Conservation (phyloP, 306 rosid genomes). For the Nissolia schottii region DNA sequence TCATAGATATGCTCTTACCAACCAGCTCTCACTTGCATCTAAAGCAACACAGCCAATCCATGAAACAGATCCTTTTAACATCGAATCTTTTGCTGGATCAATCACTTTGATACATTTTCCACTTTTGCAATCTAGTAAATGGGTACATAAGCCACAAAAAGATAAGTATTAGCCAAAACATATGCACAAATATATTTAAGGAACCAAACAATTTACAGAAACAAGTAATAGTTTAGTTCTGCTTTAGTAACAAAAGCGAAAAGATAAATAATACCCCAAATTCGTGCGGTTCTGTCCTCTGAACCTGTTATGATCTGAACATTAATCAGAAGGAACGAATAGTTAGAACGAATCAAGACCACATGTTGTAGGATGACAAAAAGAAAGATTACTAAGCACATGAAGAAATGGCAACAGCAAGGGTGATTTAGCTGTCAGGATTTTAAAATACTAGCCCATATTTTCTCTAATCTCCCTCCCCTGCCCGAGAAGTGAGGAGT, state of each 20-base stretch:
- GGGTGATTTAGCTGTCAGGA: not conserved
- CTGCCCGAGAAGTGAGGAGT: not conserved
- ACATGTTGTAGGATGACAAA: not conserved
- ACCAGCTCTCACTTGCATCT: conserved; percentile 93
- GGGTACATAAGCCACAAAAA: conserved; percentile 26
- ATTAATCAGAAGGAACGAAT: conserved; percentile 18
- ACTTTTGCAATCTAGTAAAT: conserved; percentile 72
- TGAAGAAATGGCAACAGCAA: conserved; percentile 7
- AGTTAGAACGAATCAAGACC: conserved; percentile 27
- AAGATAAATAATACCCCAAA: conserved; percentile 67
- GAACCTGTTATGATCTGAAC: conserved; percentile 89
- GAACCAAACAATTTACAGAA: not conserved
- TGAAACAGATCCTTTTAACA: conserved; percentile 49
- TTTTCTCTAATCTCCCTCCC: not conserved
- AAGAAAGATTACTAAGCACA: not conserved
- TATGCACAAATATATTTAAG: not conserved
- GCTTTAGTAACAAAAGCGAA: conserved; percentile 1
- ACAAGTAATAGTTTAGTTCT: not conserved
- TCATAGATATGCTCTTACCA: conserved; percentile 54
- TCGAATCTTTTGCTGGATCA: conserved; percentile 57
- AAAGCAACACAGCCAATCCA: conserved; percentile 71
- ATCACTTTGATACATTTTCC: conserved; percentile 73
- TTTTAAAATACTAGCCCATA: not conserved
- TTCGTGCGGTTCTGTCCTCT: conserved; percentile 85
- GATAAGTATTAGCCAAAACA: conserved; percentile 6